Evolutionary conservation across 1,139 yeast species (phyloP), one percentile per base, ranked within the genome.

Genomic region (Yamadazyma epiphylla): DNA sequence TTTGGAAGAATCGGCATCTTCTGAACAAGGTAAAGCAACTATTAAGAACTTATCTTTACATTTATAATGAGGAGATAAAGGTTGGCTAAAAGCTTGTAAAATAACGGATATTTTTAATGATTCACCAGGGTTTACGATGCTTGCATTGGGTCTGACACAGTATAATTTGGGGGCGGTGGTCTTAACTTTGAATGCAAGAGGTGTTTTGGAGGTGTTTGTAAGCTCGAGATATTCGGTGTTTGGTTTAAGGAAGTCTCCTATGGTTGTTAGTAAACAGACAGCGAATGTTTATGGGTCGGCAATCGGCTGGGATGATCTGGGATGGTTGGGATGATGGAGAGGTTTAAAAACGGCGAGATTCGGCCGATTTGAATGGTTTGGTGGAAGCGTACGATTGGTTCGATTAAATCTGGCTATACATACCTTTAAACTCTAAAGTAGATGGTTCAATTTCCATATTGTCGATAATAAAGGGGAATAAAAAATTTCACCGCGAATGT

Each of bases 101-200:
- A 87, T 86, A 45, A 91, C 83, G 29, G 89, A 76, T 30, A 91
- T 85, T 36, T 82, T 77, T 32, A 80, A 65, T 9, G 80, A 60
- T 41, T 76, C 75, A 23, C 94, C 94, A 10, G 97, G 91, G 24
- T 68, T 71, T 35, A 91, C 70, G 24, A 82, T 62, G 16, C 94
- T 77, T 35, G 96, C 94, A 58, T 89, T 91, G 37, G 98, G 98
- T 61, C 96, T 81, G 33, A 91, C 97, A 59, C 96, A 86, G 67
- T 89, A 86, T 56, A 87, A 72, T 58, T 86, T 89, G 37, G 99
- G 99, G 10, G 97, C 96, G 7, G 99, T 91, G 29, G 99, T 91
- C 64, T 91, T 94, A 52, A 94, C 96, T 67, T 94, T 94, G 70
- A 87, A 91, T 19, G 96, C 96, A 50, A 76, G 62, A 29, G 82